Conservation (phyloP, 2,329 filamentous ascomycete species). For the Fusarium sp. region DNA sequence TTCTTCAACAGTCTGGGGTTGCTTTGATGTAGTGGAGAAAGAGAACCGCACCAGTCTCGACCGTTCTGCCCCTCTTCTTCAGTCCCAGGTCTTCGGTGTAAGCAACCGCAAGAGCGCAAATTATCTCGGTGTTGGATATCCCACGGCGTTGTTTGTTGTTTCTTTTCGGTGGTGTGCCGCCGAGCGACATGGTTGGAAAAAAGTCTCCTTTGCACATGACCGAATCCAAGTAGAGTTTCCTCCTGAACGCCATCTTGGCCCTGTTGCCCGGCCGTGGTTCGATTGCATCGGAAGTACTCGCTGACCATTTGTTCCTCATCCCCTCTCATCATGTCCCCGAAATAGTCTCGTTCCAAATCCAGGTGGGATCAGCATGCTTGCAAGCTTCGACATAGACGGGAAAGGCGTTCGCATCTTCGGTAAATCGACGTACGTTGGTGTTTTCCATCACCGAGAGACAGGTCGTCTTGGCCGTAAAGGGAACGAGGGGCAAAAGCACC, state of each 20-base stretch:
- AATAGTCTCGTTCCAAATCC: constrained; percentile 5
- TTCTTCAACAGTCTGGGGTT: constrained; percentile 20
- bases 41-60: constrained; percentile 22
- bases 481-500: constrained; percentile 24
- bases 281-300: constrained; percentile 30
- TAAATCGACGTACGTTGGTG: constrained; percentile 9
- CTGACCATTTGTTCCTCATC: constrained; percentile 6
- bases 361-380: constrained; percentile 21
- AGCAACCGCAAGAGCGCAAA: constrained; percentile 23
- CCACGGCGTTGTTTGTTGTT: not conserved
- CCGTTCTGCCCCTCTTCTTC: constrained; percentile 6
- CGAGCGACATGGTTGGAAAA: constrained; percentile 21
- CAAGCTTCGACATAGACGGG: constrained; percentile 7
- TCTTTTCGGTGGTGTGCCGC: constrained; percentile 33
- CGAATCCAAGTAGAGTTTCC: constrained; percentile 3
- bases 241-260: not conserved
- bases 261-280: constrained; percentile 19
- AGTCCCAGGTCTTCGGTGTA: constrained; percentile 22
- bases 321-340: not conserved
- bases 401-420: constrained; percentile 11
- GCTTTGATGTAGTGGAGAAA: constrained; percentile 8
- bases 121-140: constrained; percentile 18
- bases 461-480: constrained; percentile 15
- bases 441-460: constrained; percentile 26
- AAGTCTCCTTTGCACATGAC: constrained; percentile 18